phyloP scores from a whole-genome alignment of 345 rosid species.

The Aquilaria malaccensis region DNA sequence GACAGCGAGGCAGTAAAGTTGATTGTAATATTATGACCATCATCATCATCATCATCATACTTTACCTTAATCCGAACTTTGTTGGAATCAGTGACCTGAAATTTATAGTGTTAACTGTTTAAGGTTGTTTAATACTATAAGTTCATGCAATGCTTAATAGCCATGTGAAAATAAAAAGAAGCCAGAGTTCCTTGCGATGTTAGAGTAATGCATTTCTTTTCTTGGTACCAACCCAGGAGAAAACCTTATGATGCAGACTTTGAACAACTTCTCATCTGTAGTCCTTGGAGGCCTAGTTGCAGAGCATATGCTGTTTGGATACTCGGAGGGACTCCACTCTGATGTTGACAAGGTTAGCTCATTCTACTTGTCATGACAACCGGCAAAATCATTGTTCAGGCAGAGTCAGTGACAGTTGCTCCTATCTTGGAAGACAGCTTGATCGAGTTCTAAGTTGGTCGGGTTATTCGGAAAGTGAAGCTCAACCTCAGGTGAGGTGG shows the following conservation, averaged over 20 bases:
- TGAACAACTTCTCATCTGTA: conserved; percentile 40
- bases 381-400: neutral
- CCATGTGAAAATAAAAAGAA: too few species aligned
- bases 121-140: too few species aligned
- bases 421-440: conserved; percentile 27
- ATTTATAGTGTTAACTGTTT: too few species aligned
- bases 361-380: neutral
- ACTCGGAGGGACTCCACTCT: conserved; percentile 37
- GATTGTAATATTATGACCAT: too few species aligned
- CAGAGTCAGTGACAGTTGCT: neutral
- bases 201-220: neutral
- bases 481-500: conserved; percentile 34
- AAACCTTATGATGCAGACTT: conserved; percentile 14
- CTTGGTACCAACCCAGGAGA: too few species aligned
- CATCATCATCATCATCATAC: too few species aligned
- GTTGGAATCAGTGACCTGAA: too few species aligned
- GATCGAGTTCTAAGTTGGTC: conserved; percentile 29
- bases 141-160: too few species aligned
- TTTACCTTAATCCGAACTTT: too few species aligned
- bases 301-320: conserved; percentile 39
- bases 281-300: conserved; percentile 49
- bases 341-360: conserved; percentile 39
- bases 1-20: neutral
- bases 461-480: conserved; percentile 23
- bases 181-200: neutral